phyloP scores from a whole-genome alignment of 208 protist genomes.

The Leishmania arabica region DNA sequence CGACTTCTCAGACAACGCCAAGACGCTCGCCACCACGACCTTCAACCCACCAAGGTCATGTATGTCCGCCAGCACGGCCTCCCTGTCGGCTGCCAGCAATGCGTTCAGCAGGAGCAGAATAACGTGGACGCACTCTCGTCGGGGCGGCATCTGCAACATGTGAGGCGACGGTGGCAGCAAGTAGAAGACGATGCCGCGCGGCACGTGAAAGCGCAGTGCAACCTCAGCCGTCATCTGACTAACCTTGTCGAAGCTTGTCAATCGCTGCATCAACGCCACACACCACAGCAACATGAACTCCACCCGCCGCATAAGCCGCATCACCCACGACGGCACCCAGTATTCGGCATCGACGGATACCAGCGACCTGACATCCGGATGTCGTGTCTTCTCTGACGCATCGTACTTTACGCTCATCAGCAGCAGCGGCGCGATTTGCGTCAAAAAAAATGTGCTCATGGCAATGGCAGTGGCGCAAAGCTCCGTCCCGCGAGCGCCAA shows the following conservation, averaged over 20 bases:
- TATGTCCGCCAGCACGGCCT: constrained; percentile 25
- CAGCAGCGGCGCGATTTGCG: constrained; percentile 29
- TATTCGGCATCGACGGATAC: constrained; percentile 5
- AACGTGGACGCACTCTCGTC: constrained; percentile 40
- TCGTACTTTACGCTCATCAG: constrained; percentile 24
- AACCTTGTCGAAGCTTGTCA: constrained; percentile 31
- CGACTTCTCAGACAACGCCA: constrained; percentile 38
- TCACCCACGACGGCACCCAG: constrained; percentile 33
- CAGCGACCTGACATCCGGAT: constrained; percentile 17
- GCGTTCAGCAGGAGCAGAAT: constrained; percentile 35
- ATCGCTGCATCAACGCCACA: constrained; percentile 39
- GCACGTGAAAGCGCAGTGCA: constrained; percentile 29
- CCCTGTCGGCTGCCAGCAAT: constrained; percentile 27
- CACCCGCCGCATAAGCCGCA: constrained; percentile 35
- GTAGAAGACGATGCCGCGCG: constrained; percentile 21
- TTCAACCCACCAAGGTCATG: constrained; percentile 40
- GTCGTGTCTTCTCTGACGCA: constrained; percentile 7
- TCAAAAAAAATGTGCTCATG: constrained; percentile 31
- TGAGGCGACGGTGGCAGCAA: constrained; percentile 7
- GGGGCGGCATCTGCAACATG: constrained; percentile 17
- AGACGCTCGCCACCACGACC: constrained; percentile 44
- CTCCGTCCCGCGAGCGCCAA: constrained; percentile 33
- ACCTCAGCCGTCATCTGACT: constrained; percentile 9
- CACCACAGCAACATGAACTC: constrained; percentile 52
- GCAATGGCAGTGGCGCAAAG: constrained; percentile 25